Conservation (phyloP, 306 rosid genomes). For the Vachellia collinsii region DNA sequence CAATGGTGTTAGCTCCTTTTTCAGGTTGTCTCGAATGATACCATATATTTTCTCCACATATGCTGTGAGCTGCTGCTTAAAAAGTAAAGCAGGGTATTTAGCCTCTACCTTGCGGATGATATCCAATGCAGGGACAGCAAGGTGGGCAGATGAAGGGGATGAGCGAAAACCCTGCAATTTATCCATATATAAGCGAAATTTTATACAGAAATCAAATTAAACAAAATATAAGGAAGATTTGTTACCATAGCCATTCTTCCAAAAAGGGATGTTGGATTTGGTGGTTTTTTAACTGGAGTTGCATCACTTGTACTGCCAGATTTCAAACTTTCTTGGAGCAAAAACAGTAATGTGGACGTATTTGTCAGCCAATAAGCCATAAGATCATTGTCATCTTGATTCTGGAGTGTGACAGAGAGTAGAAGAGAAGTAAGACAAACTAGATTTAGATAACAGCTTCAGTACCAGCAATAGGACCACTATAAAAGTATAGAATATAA, state of each 20-base stretch:
- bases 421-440: conserved; percentile 29
- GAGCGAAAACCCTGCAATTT: conserved; percentile 89
- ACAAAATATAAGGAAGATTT: conserved; percentile 12
- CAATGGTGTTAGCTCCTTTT: conserved; percentile 80
- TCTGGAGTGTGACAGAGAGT: conserved; percentile 52
- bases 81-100: conserved; percentile 96
- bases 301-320: conserved; percentile 62
- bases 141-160: conserved; percentile 86
- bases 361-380: conserved; percentile 99
- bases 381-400: conserved; percentile 91
- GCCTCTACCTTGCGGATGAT: conserved; percentile 93
- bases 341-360: conserved; percentile 84
- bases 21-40: conserved; percentile 94
- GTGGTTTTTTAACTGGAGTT: conserved; percentile 71
- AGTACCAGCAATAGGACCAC: conserved; percentile 20
- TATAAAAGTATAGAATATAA: conserved; percentile 2
- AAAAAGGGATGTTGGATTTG: conserved; percentile 87
- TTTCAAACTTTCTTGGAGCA: conserved; percentile 90
- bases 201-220: conserved; percentile 9
- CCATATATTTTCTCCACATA: conserved; percentile 99
- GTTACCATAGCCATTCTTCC: conserved; percentile 99
- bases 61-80: conserved; percentile 99
- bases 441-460: conserved; percentile 8
- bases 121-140: conserved; percentile 64
- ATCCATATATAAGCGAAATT: conserved; percentile 12